Evolutionary conservation across 208 protist species (phyloP).

Genomic region (Leishmania arabica): DNA sequence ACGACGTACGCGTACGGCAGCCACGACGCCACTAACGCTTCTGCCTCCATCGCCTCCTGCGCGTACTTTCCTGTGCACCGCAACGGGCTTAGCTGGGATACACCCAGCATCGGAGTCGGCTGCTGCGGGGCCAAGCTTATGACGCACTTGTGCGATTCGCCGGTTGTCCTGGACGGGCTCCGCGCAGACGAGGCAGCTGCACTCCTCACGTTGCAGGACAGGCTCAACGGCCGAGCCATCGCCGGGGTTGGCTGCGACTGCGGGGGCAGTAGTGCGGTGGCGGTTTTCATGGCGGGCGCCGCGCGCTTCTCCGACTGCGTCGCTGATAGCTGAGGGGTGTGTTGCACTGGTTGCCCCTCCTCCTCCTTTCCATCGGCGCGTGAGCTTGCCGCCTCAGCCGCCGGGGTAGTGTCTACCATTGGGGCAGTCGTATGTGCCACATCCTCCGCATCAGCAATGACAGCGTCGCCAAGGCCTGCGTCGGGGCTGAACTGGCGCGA

Average conservation of each 20-base stretch:
- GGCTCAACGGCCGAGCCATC: neutral
- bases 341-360: too few relatives aligned
- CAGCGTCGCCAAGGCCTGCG: neutral
- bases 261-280: neutral
- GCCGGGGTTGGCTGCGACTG: neutral
- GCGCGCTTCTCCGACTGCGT: neutral
- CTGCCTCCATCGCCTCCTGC: constrained; percentile 23
- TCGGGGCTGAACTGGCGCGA: neutral
- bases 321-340: neutral
- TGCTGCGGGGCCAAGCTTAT: constrained; percentile 5
- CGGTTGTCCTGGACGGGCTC: neutral
- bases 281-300: neutral
- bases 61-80: constrained; percentile 27
- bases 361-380: neutral
- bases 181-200: neutral
- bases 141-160: constrained; percentile 1
- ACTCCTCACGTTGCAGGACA: neutral
- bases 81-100: neutral
- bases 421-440: neutral
- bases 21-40: constrained; percentile 39
- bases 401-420: neutral
- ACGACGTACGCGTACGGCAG: constrained; percentile 63
- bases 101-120: neutral
- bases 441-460: constrained; percentile 1
- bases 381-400: neutral